These are phyloP conservation scores for Limnanthes douglasii DNA, from an alignment of 345 rosid genomes.

Conservation along the genomic window DNA sequence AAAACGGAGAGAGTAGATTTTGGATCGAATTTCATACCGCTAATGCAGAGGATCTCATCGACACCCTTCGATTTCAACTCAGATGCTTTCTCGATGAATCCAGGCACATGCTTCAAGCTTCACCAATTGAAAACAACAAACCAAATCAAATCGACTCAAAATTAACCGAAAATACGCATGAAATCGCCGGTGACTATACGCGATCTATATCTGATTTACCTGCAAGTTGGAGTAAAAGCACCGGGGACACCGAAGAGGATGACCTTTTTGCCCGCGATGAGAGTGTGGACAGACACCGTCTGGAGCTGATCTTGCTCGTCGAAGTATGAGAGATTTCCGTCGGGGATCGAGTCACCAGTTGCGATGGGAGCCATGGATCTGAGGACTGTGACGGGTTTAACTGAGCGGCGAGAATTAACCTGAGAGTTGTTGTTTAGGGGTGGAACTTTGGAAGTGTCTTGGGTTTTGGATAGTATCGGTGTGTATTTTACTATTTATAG, in stretches of 20 bases:
- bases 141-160: not conserved
- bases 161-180: not conserved
- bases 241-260: constrained; percentile 93
- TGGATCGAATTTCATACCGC: no score
- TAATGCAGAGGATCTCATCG: constrained; percentile 59
- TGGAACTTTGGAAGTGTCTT: no score
- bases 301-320: constrained; percentile 83
- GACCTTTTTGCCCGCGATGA: constrained; percentile 77
- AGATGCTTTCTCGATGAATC: constrained; percentile 81
- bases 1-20: no score
- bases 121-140: not conserved
- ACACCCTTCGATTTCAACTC: constrained; percentile 79
- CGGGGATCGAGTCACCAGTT: constrained; percentile 57
- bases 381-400: not conserved
- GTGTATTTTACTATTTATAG: no score
- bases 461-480: no score
- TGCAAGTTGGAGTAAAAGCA: constrained; percentile 99
- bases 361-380: constrained; percentile 71
- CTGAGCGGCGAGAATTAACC: no score
- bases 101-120: constrained; percentile 93
- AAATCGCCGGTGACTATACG: not conserved
- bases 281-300: constrained; percentile 59
- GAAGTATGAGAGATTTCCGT: constrained; percentile 68
- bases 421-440: no score
- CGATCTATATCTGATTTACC: constrained; percentile 19